Evolutionary conservation across 2,329 filamentous ascomycete species (phyloP), one percentile per base, ranked within the genome.

Genomic region (Penicillium sp.): DNA sequence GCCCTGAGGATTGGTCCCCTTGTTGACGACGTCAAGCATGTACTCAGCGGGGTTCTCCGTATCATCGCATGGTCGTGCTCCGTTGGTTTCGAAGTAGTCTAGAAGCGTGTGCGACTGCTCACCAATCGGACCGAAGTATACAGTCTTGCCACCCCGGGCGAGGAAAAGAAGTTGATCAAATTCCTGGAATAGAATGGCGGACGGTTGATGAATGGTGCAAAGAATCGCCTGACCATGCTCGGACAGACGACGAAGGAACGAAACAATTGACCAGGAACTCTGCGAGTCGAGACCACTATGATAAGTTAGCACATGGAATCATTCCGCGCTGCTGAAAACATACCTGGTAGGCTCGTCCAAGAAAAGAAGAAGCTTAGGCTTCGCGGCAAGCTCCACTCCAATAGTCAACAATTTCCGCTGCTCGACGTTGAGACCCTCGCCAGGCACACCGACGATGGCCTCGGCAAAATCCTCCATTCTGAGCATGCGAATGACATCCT

Each of bases 391-490:
- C 59, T 95, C 89, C n/a, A 95, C 87, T 61, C 87, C 88, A 46
- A 95, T 93, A 1, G 86, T 95, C 6, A 94, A 73, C 50, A 85
- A 81, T 55, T 79, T 79, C 10, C 76, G 69, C 55, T 80, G 76
- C 54, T 79, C 76, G 23, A 75, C 69, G 41, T 74, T 75, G 27
- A 75, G 62, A 57, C 71, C 87, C 67, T 90, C 85, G 32, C 88
- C 87, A 1, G 85, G 85, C 15, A 85, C 80, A 68, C 88, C 88
- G 35, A 95, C 84, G 27, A 94, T 74, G 6, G 88, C 88, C 54
- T 92, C 86, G n/a, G 86, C 84, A 51, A 89, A 93, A 35, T 86
- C 80, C 41, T 85, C 73, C 87, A 95, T 94, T 22, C 89, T 84
- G 9, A 95, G 68, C 29, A 95, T 76, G 64, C 83, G 82, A 56